Base-by-base conservation (phyloP, 768 basidiomycete genomes). In the Mycena galopus region DNA sequence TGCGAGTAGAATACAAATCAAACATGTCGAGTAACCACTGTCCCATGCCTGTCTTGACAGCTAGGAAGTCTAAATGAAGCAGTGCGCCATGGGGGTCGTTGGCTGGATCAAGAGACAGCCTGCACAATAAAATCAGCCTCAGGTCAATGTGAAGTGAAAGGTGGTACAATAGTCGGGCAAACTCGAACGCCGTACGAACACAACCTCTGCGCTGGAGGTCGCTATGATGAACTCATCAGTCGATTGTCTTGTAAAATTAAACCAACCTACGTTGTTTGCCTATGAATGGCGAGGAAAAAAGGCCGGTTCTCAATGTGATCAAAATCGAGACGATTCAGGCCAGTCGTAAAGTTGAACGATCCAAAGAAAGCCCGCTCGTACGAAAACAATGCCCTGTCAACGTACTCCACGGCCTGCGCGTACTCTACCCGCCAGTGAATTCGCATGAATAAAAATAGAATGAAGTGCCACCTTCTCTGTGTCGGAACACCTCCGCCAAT, bases 311-410 rank as follows among this genome's bases (percentile, higher is more conserved):
- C 97, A 14, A 98, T 94, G 16, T 83, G 87, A 73, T 95, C 91
- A 79, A 98, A 99, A 77, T 97, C 96, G 2, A 99, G 88, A 14
- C 97, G 89, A 71, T 93, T 94, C 2, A 87, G 82, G 10, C 97
- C 97, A 39, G 83, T 90, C 2, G 95, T 91, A 81, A 98, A 92
- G 75, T 89, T 95, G 85, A 97, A 97, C 0, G 93, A 85, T 3
- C 96, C 95, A 19, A 96, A 88, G 75, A 98, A 94, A 14, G 94
- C 91, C 16, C 96, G 90, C 77, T 98, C 97, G 72, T 97, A 98
- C 0, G 96, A 92, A 83, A 97, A 98, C 19, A 99, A 81, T 0
- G 97, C 94, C n/a, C 96, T 90, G 67, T 96, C 94, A n/a, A 96
- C 90, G 76, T 91, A 95, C 71, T 98, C 96, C 4, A 94, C 90